Evolutionary conservation across 2,329 filamentous ascomycete genomes (phyloP).

Genomic region (Hypoxylon sp.): DNA sequence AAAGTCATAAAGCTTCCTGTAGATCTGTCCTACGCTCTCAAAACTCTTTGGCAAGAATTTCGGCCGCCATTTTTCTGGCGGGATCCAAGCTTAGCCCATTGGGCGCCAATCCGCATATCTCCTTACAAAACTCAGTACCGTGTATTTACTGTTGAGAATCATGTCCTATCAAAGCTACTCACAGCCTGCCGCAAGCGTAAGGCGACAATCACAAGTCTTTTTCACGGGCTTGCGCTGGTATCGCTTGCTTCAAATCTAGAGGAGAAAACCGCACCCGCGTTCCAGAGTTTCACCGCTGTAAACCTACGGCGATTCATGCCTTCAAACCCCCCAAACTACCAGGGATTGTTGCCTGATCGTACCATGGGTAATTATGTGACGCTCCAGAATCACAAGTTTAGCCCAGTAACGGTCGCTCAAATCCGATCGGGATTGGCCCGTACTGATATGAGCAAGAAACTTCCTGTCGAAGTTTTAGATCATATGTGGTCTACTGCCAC

Average conservation of each 20-base stretch:
- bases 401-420: slow-evolving; percentile 32
- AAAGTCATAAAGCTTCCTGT: slow-evolving; percentile 36
- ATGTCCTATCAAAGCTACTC: slow-evolving; percentile 24
- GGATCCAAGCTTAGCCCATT: slow-evolving; percentile 39
- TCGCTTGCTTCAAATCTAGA: too few species aligned
- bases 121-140: slow-evolving; percentile 47
- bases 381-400: slow-evolving; percentile 39
- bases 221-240: slow-evolving; percentile 42
- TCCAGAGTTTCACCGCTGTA: slow-evolving; percentile 6
- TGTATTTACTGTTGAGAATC: slow-evolving; percentile 40
- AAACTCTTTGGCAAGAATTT: slow-evolving; percentile 41
- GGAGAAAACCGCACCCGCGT: too few species aligned
- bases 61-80: slow-evolving; percentile 19
- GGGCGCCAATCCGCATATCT: slow-evolving; percentile 45
- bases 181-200: slow-evolving; percentile 37
- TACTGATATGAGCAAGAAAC: background rate
- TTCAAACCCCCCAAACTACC: too few species aligned
- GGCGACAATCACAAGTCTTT: slow-evolving; percentile 49
- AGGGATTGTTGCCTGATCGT: too few species aligned
- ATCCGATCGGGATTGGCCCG: slow-evolving; percentile 34
- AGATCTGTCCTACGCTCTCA: slow-evolving; percentile 27
- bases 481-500: slow-evolving; percentile 48
- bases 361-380: slow-evolving; percentile 46
- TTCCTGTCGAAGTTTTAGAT: slow-evolving; percentile 26
- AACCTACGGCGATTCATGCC: too few species aligned